Conservation (phyloP, 805 yeast genomes). For the Candida fluviatilis region DNA sequence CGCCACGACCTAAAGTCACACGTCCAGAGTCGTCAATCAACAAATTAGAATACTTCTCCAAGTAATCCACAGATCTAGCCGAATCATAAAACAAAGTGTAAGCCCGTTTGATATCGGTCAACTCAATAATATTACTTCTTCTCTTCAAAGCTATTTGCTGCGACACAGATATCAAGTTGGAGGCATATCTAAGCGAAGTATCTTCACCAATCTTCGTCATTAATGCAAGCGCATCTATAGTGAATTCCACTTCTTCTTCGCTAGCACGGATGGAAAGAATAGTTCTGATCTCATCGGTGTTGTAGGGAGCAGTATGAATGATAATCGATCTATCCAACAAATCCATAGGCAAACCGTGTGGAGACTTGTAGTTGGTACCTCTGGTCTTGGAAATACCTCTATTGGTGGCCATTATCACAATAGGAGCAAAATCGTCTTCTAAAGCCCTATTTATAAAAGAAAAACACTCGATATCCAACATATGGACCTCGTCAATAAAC, state of each 20-base stretch:
- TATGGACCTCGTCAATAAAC: conserved; percentile 96
- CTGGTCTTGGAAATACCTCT: conserved; percentile 91
- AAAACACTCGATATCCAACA: conserved; percentile 96
- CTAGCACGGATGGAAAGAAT: conserved; percentile 86
- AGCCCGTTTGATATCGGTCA: conserved; percentile 81
- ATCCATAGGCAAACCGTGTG: conserved; percentile 97
- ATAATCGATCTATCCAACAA: conserved; percentile 90
- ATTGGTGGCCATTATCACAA: conserved; percentile 97
- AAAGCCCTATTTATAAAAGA: conserved; percentile 93
- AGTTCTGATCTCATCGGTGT: conserved; percentile 77
- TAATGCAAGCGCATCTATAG: conserved; percentile 78
- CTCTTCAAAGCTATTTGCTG: conserved; percentile 83
- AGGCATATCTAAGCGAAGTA: conserved; percentile 87
- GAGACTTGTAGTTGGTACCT: conserved; percentile 90
- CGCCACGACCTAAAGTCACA: conserved; percentile 49
- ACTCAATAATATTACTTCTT: conserved; percentile 65
- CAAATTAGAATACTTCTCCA: conserved; percentile 63
- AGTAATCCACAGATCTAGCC: conserved; percentile 80
- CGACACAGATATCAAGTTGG: conserved; percentile 87
- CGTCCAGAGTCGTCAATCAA: conserved; percentile 78
- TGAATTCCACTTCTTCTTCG: conserved; percentile 87
- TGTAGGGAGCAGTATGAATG: conserved; percentile 78
- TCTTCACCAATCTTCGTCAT: conserved; percentile 87
- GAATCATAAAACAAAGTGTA: conserved; percentile 86
- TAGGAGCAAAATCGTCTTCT: conserved; percentile 95